These are phyloP conservation scores for Linum lewisii DNA, from an alignment of 345 rosid species.

Conservation along the genomic window DNA sequence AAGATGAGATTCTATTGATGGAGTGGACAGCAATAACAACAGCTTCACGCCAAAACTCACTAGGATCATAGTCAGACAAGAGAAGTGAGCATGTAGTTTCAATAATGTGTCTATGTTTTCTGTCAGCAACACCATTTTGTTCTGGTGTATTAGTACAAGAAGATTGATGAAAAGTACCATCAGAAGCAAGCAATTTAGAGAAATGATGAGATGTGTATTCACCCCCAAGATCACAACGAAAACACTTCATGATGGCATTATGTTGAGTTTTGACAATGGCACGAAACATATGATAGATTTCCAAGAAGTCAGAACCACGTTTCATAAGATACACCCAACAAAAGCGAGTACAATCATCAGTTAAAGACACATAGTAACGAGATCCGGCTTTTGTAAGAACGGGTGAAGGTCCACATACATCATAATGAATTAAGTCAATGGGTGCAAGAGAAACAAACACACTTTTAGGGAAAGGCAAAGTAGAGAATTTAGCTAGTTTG, in stretches of 20 bases:
- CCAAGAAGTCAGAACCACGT: neutral
- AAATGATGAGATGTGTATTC: neutral
- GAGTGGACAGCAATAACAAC: neutral
- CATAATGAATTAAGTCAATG: no score
- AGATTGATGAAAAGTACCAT: neutral
- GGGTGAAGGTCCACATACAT: neutral
- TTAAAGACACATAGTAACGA: neutral
- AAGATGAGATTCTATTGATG: neutral
- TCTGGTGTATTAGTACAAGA: slow-evolving; percentile 4
- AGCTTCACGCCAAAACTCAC: neutral
- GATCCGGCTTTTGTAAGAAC: neutral
- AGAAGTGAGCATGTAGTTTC: neutral
- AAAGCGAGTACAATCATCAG: slow-evolving; percentile 4
- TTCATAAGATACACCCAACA: neutral
- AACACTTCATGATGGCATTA: neutral
- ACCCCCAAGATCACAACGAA: neutral
- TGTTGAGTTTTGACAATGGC: neutral
- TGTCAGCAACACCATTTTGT: neutral
- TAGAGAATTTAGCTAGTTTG: no score
- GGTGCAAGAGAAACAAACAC: no score
- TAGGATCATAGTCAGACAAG: neutral
- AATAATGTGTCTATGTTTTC: slow-evolving; percentile 2
- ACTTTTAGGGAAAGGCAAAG: no score
- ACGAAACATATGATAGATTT: neutral
- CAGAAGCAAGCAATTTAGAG: neutral